These are phyloP conservation scores for Rubia occidens DNA, from an alignment of 305 asterid species.

Conservation along the genomic window DNA sequence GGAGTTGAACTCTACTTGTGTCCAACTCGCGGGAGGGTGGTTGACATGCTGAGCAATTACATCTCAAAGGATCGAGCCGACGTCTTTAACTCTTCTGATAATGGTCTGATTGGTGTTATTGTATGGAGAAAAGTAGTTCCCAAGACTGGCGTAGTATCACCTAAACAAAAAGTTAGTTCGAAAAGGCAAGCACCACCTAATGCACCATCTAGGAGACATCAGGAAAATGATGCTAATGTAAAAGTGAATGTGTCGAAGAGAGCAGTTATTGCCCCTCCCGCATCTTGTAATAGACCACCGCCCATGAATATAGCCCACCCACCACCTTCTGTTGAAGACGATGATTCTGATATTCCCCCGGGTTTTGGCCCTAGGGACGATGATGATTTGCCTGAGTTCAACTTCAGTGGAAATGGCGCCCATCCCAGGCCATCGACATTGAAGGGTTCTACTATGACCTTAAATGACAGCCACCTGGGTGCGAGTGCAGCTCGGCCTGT, in stretches of 20 bases:
- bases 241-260: conserved; percentile 29
- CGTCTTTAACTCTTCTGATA: conserved; percentile 34
- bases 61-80: conserved; percentile 39
- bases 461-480: conserved; percentile 6
- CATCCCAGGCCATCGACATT: conserved; percentile 23
- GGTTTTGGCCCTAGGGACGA: conserved; percentile 81
- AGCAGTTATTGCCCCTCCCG: conserved; percentile 19
- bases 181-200: conserved; percentile 37
- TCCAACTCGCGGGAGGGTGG: conserved; percentile 45
- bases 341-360: conserved; percentile 78
- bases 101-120: conserved; percentile 78
- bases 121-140: conserved; percentile 94
- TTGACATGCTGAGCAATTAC: conserved; percentile 50
- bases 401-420: conserved; percentile 37
- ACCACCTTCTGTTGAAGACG: conserved; percentile 24
- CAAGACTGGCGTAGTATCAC: conserved; percentile 59
- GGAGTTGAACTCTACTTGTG: conserved; percentile 86
- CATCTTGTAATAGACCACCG: conserved; percentile 6
- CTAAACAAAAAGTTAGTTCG: conserved; percentile 43
- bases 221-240: conserved; percentile 38
- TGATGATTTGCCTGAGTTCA: conserved; percentile 87
- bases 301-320: conserved; percentile 1
- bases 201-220: conserved; percentile 40
- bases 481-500: conserved; percentile 31
- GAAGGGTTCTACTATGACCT: conserved; percentile 19